Evolutionary conservation across 2,329 filamentous ascomycete genomes (phyloP), one percentile per base, ranked within the genome.

Genomic region (Decorospora gaudefroyi): DNA sequence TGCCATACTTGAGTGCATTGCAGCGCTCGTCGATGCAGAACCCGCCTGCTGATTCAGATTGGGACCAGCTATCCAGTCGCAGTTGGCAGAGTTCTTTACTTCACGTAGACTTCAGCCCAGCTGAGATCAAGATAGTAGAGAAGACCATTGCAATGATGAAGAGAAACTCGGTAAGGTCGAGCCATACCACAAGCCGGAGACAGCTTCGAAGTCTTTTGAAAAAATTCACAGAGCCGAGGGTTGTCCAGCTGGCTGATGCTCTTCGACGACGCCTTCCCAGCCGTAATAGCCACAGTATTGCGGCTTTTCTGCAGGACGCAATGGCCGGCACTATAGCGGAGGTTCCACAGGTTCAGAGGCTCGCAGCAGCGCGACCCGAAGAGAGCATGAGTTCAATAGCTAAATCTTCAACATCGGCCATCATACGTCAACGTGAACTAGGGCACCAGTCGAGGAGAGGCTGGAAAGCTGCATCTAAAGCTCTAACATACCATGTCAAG

Each of bases 361-460:
- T 70, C 15, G 61, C 61, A 15, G 51, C 58, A 6, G 53, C 54
- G 3, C 53, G 55, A 21, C 51, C 50, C 4, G 43, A 53, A 5
- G 39, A 46, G 11, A 42, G 32, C 0, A 50, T 56, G 21, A 60
- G 50, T 9, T 53, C 62, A 1, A 34, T 18, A 2, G 42, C 50
- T 3, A 59, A 45, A 7, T 9, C 26, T 0, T 65, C 64, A 3
- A 51, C 53, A 7, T 43, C 47, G 1, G 57, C 61, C 2, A 37
- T 63, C 2, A 17, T 69, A 13, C 61, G 65, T n/a, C 53, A 66
- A 25, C 62, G 69, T 7, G 68, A 72, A 41, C 33, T 67, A 4
- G 68, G 68, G 10, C 27, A 52, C 9, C 58, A 62, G 12, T 58
- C 59, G 25, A 53, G 48, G 16, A 50, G 64, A 41, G 62, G 62